Percentiles rank a stretch among this genome's conserved stretches.
These are phyloP conservation scores for Solanum chmielewskii DNA, from an alignment of 257 asterid genomes.

Conservation along the genomic window DNA sequence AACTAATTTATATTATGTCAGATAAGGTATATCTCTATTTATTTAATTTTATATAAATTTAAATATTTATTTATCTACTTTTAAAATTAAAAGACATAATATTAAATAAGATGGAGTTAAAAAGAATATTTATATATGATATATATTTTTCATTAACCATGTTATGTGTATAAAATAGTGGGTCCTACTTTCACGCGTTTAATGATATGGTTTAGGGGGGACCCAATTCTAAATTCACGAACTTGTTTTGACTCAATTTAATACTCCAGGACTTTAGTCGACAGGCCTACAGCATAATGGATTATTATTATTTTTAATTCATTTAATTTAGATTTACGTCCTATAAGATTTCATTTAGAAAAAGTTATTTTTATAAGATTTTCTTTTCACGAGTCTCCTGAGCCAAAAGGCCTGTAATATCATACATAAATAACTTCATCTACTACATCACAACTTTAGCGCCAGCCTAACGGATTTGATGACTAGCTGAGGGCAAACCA, in stretches of 20 bases:
- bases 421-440: not conserved
- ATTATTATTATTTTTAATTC: not conserved
- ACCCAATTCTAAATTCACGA: not conserved
- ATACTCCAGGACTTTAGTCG: not conserved
- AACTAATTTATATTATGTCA: too few relatives aligned
- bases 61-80: fast-evolving
- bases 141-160: not conserved
- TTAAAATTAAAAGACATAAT: too few relatives aligned
- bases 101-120: not conserved
- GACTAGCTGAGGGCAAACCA: not conserved
- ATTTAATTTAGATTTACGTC: fast-evolving
- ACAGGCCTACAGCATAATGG: not conserved
- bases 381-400: fast-evolving
- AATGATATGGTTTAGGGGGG: not conserved
- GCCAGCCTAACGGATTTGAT: not conserved
- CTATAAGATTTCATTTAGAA: fast-evolving
- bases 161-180: not conserved
- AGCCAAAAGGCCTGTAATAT: too few relatives aligned
- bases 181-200: not conserved
- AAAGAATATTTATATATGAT: not conserved
- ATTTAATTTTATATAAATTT: too few relatives aligned
- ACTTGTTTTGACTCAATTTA: not conserved
- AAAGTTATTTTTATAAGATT: fast-evolving
- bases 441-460: fast-evolving
- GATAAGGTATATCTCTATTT: too few relatives aligned